Percentiles rank a stretch among this genome's conserved stretches.
Conservation (phyloP, 176 grass and related monocot genomes). For the Carex scoparia region DNA sequence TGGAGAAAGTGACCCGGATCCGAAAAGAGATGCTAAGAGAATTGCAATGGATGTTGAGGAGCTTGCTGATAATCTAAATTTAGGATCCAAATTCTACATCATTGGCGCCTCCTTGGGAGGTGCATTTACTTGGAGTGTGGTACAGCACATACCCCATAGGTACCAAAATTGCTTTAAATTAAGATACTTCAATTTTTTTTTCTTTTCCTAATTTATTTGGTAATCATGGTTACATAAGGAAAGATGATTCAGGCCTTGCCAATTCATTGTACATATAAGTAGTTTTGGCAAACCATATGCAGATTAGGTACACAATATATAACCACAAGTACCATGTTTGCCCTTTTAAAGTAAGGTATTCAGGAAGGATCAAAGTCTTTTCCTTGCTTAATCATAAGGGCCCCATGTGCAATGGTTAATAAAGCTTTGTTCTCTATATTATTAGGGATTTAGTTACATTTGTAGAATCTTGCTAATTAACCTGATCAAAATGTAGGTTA, state of each 20-base stretch:
- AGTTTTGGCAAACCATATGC: background rate
- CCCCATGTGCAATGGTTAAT: background rate
- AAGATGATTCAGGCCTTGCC: background rate
- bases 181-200: background rate
- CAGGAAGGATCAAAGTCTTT: background rate
- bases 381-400: background rate
- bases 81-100: slow-evolving; percentile 59
- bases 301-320: background rate
- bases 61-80: slow-evolving; percentile 59
- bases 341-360: background rate
- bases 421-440: too few species aligned
- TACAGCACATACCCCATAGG: slow-evolving; percentile 72
- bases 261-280: background rate
- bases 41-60: slow-evolving; percentile 55
- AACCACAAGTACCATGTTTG: background rate
- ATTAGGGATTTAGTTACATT: background rate
- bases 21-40: slow-evolving; percentile 38
- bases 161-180: background rate
- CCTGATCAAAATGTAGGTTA: slow-evolving; percentile 38
- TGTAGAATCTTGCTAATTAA: background rate
- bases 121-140: slow-evolving; percentile 67
- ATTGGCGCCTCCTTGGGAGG: slow-evolving; percentile 65
- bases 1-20: slow-evolving; percentile 65
- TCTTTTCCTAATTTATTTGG: background rate
- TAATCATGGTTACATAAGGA: background rate